Evolutionary conservation across 257 asterid species (phyloP).

Genomic region (Nicotiana tabacum): DNA sequence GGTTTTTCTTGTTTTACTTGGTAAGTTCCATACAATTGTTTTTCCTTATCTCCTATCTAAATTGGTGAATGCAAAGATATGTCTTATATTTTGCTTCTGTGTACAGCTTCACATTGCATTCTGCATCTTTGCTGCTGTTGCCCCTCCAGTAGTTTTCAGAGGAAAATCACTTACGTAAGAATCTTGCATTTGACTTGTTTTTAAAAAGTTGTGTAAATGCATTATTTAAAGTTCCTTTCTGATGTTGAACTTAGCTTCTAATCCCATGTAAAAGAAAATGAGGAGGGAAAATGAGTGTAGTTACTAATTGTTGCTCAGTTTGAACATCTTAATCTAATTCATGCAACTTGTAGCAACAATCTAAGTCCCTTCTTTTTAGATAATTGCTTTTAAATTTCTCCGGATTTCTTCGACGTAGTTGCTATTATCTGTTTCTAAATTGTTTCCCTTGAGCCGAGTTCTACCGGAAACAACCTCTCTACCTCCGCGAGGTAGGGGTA

Average conservation of each 20-base stretch:
- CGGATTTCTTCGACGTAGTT: not conserved
- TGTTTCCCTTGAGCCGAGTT: too few species aligned
- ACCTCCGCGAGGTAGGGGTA: too few species aligned
- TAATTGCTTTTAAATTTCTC: not conserved
- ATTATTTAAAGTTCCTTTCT: not conserved
- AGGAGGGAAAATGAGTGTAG: not conserved
- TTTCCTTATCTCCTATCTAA: not conserved
- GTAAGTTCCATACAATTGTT: constrained; percentile 27
- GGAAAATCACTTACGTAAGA: constrained; percentile 94
- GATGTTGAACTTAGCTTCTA: not conserved
- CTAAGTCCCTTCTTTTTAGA: not conserved
- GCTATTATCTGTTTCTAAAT: not conserved
- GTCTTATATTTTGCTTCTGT: constrained; percentile 13
- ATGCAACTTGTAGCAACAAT: not conserved
- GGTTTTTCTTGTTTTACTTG: constrained; percentile 92
- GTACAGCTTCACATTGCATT: constrained; percentile 87
- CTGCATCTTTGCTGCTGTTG: constrained; percentile 90
- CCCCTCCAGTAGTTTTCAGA: constrained; percentile 95
- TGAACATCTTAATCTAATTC: not conserved
- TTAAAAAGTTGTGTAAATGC: not conserved
- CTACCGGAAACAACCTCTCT: too few species aligned
- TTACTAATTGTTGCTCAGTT: not conserved
- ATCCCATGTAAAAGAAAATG: not conserved
- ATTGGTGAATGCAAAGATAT: not conserved
- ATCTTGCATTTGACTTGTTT: not conserved